Percentiles rank a stretch among this genome's conserved stretches.
phyloP scores from a whole-genome alignment of 2,329 filamentous ascomycete species.

The Phoma sp. region DNA sequence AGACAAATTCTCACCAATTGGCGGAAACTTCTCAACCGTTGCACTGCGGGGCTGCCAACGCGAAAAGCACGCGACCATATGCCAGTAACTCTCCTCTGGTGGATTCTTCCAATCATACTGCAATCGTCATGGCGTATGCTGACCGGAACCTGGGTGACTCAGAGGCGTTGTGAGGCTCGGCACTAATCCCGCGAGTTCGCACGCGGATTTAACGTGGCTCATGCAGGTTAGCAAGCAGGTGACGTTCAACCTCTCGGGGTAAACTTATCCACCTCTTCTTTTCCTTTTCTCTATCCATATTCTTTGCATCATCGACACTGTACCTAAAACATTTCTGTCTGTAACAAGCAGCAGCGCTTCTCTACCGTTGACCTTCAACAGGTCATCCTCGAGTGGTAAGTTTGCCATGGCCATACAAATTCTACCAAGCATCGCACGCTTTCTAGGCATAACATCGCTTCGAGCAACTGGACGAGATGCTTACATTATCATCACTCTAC shows the following conservation, averaged over 20 bases:
- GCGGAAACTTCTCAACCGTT: too few relatives aligned
- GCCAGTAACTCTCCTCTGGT: neutral
- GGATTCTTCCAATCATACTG: neutral
- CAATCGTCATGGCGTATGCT: neutral
- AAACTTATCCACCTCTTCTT: conserved; percentile 14
- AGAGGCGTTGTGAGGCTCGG: neutral
- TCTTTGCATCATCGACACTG: neutral
- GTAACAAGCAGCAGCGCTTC: conserved; percentile 2
- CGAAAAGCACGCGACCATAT: conserved; percentile 5
- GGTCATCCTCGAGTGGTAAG: neutral
- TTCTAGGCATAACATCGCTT: conserved; percentile 44
- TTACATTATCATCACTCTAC: conserved; percentile 53
- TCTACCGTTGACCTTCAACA: neutral
- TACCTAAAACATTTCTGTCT: conserved; percentile 6
- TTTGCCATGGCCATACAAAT: conserved; percentile 27
- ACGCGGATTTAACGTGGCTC: conserved; percentile 14
- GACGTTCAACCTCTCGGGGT: conserved; percentile 14
- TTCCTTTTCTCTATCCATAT: conserved; percentile 12
- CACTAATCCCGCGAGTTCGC: conserved; percentile 1
- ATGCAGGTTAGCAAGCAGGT: conserved; percentile 16
- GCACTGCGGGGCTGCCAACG: neutral
- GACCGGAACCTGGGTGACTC: conserved; percentile 4
- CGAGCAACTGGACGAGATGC: conserved; percentile 46
- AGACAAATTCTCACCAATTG: too few relatives aligned
- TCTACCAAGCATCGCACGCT: conserved; percentile 32